Percentiles rank a stretch among this genome's conserved stretches.
Conservation (phyloP, 768 basidiomycete species). For the Boletus rufocinnamomeus region DNA sequence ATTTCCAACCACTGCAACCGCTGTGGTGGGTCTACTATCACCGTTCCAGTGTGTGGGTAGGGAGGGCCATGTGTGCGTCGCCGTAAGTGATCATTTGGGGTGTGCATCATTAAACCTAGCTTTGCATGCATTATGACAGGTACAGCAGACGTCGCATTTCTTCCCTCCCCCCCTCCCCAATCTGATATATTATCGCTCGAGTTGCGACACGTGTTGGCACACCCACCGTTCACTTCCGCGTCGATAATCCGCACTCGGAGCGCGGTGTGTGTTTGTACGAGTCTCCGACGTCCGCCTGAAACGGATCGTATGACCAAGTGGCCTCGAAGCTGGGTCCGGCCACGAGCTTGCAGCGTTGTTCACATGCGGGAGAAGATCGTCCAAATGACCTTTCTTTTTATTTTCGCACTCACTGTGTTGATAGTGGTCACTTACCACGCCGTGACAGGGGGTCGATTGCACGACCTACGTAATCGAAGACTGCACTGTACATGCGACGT, state of each 20-base stretch:
- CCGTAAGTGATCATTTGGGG: slow-evolving; percentile 4
- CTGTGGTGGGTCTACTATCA: neutral
- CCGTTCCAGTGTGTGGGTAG: neutral
- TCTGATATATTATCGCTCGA: slow-evolving; percentile 1
- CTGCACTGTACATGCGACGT: neutral
- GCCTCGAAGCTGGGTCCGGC: neutral
- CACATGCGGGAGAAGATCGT: neutral
- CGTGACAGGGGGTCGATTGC: neutral
- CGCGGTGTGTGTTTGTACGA: neutral
- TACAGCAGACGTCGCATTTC: neutral
- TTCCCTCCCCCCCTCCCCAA: neutral
- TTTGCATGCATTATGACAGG: slow-evolving; percentile 2
- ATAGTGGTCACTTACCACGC: slow-evolving; percentile 3
- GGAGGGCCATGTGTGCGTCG: neutral
- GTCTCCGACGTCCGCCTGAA: slow-evolving; percentile 2
- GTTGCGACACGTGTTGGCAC: slow-evolving; percentile 18
- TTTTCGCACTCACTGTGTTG: neutral
- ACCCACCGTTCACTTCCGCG: slow-evolving; percentile 18
- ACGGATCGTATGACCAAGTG: slow-evolving; percentile 13
- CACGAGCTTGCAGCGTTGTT: neutral
- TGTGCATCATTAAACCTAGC: slow-evolving; percentile 15
- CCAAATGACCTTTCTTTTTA: neutral
- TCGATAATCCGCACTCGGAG: slow-evolving; percentile 18
- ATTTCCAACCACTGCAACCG: neutral
- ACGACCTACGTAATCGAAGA: slow-evolving; percentile 24